Evolutionary conservation across 169 alveolate genomes (phyloP).

Genomic region (Cryptosporidium bovis): DNA sequence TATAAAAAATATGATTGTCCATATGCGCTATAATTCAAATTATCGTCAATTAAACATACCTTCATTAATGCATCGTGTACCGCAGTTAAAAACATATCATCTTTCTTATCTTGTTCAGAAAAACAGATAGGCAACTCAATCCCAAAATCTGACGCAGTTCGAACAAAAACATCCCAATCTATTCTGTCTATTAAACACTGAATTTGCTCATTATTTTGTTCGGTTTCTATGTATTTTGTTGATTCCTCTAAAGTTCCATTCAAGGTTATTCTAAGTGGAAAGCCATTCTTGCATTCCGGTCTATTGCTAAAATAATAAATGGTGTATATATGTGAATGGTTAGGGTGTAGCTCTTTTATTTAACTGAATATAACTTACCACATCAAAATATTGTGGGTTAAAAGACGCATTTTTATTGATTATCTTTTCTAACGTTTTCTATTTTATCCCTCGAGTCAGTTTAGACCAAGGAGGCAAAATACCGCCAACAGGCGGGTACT

Average conservation of each 20-base stretch:
- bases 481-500: slow-evolving; percentile 5
- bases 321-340: background rate
- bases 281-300: slow-evolving; percentile 65
- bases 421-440: background rate
- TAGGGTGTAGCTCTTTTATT: background rate
- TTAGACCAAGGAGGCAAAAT: background rate
- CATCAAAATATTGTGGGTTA: slow-evolving; percentile 76
- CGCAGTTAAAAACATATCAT: slow-evolving; percentile 75
- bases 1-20: slow-evolving; percentile 12
- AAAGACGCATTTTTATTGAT: slow-evolving; percentile 74
- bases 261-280: slow-evolving; percentile 52
- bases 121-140: slow-evolving; percentile 71
- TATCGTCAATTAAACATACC: slow-evolving; percentile 33
- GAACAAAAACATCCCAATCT: slow-evolving; percentile 78
- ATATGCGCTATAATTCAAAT: slow-evolving; percentile 1
- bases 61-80: slow-evolving; percentile 65
- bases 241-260: slow-evolving; percentile 34
- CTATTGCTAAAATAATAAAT: slow-evolving; percentile 33
- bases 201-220: slow-evolving; percentile 71
- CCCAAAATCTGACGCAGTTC: slow-evolving; percentile 75
- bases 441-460: no score
- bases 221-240: slow-evolving; percentile 48
- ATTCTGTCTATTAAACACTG: slow-evolving; percentile 63
- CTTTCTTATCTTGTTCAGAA: slow-evolving; percentile 68
- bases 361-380: slow-evolving; percentile 61